Evolutionary conservation across 2,329 filamentous ascomycete genomes (phyloP), one percentile per base, ranked within the genome.

Genomic region (Aureobasidium mangrovei): DNA sequence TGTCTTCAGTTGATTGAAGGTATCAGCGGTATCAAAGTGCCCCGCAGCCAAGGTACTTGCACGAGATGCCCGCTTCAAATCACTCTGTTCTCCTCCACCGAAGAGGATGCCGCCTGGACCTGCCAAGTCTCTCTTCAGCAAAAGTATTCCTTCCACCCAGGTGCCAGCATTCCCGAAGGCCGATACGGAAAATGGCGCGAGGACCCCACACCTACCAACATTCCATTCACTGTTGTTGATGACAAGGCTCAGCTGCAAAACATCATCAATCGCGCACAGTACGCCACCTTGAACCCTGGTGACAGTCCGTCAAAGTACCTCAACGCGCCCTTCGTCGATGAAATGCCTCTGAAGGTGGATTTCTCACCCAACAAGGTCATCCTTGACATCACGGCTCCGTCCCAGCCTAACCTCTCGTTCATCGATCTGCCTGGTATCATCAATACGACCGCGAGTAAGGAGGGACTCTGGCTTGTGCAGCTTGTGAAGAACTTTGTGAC

Each of bases 351-450:
- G 0, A 69, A 80, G 4, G 82, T 84, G 0, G 82, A 86, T 7
- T 94, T 94, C 60, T 89, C 85, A 0, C 90, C 90, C 0, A 95
- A 95, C 59, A 77, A 90, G 0, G 83, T 95, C 0, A 79, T 83
- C 0, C 73, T 95, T 0, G 80, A 89, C 51, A 89, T 95, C 28
- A 81, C 81, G 0, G 85, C 84, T 0, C 85, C 86, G 0, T 76
- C 75, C 0, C 76, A 91, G 0, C 84, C 88, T 0, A 82, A 88
- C 4, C 66, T 95, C 0, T 88, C 85, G 0, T 94, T 95, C 61
- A 91, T 88, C 57, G 90, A 95, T 57, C 75, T 95, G 0, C 90
- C 90, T 0, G 90, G 90, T 0, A 82, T 94, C 0, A 91, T 95
- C 58, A 81, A 84, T 6, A 78, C 84, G 0, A 80, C 82, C 2